Percentiles rank a stretch among this genome's conserved stretches.
Evolutionary conservation across 1,139 yeast genomes (phyloP).

Genomic region (Suhomyces choctaworum): DNA sequence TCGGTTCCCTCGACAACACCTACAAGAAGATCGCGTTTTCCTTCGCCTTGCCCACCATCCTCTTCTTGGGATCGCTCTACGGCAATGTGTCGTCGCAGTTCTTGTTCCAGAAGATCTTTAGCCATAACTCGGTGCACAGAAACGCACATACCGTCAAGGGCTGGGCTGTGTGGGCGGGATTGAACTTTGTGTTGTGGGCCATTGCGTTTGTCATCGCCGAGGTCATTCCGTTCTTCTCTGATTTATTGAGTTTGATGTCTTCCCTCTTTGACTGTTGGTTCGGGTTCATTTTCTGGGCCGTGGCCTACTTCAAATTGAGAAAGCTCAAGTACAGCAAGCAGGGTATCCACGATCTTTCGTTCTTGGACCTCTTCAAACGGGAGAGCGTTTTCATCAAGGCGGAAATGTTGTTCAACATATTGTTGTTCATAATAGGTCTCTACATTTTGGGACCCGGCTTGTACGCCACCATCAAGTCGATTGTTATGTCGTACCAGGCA

Average conservation of each 20-base stretch:
- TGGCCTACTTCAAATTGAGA: slow-evolving; percentile 51
- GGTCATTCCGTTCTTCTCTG: slow-evolving; percentile 63
- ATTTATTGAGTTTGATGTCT: slow-evolving; percentile 59
- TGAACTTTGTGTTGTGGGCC: slow-evolving; percentile 50
- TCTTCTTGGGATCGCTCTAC: slow-evolving; percentile 58
- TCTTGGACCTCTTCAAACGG: slow-evolving; percentile 20
- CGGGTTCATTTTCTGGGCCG: slow-evolving; percentile 68
- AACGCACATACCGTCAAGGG: slow-evolving; percentile 50
- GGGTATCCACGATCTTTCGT: slow-evolving; percentile 10
- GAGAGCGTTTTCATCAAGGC: slow-evolving; percentile 26
- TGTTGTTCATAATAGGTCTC: slow-evolving; percentile 47
- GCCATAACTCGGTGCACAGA: slow-evolving; percentile 43
- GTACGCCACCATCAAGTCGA: slow-evolving; percentile 55
- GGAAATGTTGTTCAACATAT: slow-evolving; percentile 36
- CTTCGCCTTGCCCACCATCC: slow-evolving; percentile 60
- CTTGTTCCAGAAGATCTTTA: slow-evolving; percentile 47
- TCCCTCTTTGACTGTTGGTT: slow-evolving; percentile 67
- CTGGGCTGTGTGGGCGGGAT: slow-evolving; percentile 52
- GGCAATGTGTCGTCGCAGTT: slow-evolving; percentile 56
- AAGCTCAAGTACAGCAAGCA: slow-evolving; percentile 18
- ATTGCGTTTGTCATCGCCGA: slow-evolving; percentile 59
- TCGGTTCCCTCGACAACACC: slow-evolving; percentile 49
- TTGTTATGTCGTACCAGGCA: slow-evolving; percentile 47
- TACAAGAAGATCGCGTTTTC: slow-evolving; percentile 58
- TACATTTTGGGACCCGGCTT: slow-evolving; percentile 61